These are phyloP conservation scores for Excoecaria agallocha DNA, from an alignment of 345 rosid species.

Conservation along the genomic window DNA sequence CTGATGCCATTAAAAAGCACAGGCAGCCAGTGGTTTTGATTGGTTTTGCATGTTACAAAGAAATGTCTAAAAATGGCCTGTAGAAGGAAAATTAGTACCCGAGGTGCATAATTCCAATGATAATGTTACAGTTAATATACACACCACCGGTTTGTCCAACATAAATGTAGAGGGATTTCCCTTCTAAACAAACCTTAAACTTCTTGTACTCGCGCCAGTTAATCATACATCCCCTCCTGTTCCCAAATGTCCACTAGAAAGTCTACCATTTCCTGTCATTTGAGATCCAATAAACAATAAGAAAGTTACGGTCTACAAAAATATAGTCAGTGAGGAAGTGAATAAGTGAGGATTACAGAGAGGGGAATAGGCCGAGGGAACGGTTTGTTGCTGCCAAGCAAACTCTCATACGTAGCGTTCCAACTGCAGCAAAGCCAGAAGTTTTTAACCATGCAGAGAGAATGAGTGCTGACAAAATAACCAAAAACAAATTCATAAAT, in stretches of 20 bases:
- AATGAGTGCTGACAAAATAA: slow-evolving; percentile 42
- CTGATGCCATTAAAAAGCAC: slow-evolving; percentile 10
- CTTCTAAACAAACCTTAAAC: slow-evolving; percentile 25
- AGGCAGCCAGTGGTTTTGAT: slow-evolving; percentile 3
- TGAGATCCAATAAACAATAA: background rate
- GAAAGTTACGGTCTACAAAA: background rate
- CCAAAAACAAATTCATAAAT: slow-evolving; percentile 24
- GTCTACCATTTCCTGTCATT: slow-evolving; percentile 84
- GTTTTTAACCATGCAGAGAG: slow-evolving; percentile 35
- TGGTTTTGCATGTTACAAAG: background rate
- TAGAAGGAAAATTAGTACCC: slow-evolving; percentile 6
- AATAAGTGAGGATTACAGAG: slow-evolving; percentile 43
- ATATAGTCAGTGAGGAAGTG: background rate
- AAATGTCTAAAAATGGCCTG: slow-evolving; percentile 8
- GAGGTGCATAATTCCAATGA: slow-evolving; percentile 10
- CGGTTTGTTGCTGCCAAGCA: slow-evolving; percentile 81
- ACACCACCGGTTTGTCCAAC: slow-evolving; percentile 1
- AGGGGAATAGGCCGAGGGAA: slow-evolving; percentile 79
- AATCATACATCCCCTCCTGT: slow-evolving; percentile 85
- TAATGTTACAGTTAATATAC: slow-evolving; percentile 21
- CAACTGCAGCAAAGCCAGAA: slow-evolving; percentile 61
- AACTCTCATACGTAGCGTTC: slow-evolving; percentile 65
- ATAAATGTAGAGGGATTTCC: slow-evolving; percentile 5
- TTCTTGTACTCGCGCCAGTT: slow-evolving; percentile 26
- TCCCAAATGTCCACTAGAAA: slow-evolving; percentile 92